Base-by-base conservation (phyloP, 805 yeast genomes). In the Zygosaccharomyces gambellarensis region DNA sequence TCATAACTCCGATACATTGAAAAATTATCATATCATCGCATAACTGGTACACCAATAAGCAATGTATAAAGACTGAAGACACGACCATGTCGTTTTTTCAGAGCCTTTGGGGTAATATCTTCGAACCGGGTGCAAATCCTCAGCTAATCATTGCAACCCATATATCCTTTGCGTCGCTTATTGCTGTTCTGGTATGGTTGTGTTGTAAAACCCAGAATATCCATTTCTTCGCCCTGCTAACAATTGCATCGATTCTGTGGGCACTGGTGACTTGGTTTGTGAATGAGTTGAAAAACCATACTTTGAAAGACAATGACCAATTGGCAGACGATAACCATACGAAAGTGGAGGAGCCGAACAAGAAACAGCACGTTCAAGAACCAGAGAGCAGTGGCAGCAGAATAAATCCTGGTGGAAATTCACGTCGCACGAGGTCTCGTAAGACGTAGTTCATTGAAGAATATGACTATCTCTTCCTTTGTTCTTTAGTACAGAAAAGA, bases 121-220 rank as follows among this genome's bases (percentile, higher is more conserved):
- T 92, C 69, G 83, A 88, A 14, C 97, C 98, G 5, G 99, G 99
- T 1, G 81, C 96, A 0, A 80, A 94, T 1, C 97, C 97, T 1
- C 89, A 95, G 1, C 75, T 94, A 45, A 75, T 90, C n/a, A 74
- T 76, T 34, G 97, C 98, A 2, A 92, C 97, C 0, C 97, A 94
- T 64, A 76, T 72, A 2, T 85, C 97, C 2, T 94, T 94, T 61
- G 71, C 77, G 0, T 74, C 85, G 9, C 74, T 94, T 48, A 42
- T 78, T 4, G 75, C 87, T 1, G 60, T 65, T 5, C 73, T 92
- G 52, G 52, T 71, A 1, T 70, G 75, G 50, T 77, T 92, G 70
- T 76, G 83, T 28, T 79, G 76, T 56, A 64, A 81, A 43, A 80
- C 87, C 29, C 78, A 83, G 10, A 75, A 73, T 58, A 77, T 87